These are phyloP conservation scores for Pelargonium fulgidum DNA, from an alignment of 441 rosid species.

Conservation along the genomic window DNA sequence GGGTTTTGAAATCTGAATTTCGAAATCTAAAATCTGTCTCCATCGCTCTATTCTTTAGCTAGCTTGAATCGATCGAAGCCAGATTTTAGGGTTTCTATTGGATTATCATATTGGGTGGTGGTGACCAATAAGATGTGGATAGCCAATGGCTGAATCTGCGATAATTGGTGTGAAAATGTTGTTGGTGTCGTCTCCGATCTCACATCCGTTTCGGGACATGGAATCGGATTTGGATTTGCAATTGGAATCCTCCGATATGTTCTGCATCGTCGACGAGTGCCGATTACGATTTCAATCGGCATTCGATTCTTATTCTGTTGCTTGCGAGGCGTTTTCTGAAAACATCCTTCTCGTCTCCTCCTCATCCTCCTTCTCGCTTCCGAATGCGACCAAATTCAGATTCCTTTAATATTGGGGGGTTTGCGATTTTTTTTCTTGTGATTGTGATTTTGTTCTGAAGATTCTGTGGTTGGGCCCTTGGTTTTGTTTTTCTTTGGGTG, in stretches of 20 bases:
- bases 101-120: background rate
- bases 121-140: constrained; percentile 21
- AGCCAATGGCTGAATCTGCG: constrained; percentile 21
- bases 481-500: background rate
- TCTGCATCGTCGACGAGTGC: constrained; percentile 29
- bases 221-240: constrained; percentile 11
- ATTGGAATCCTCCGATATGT: constrained; percentile 20
- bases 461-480: constrained; percentile 3
- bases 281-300: constrained; percentile 49
- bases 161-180: constrained; percentile 24
- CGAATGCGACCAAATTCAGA: constrained; percentile 13
- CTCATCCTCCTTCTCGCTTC: constrained; percentile 19
- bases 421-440: background rate
- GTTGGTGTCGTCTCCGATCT: constrained; percentile 13
- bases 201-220: constrained; percentile 16
- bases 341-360: constrained; percentile 10
- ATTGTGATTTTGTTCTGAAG: background rate
- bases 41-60: background rate
- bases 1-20: background rate
- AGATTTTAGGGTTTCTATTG: background rate
- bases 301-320: constrained; percentile 55
- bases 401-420: constrained; percentile 22
- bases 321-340: constrained; percentile 66
- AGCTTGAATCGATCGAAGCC: background rate
- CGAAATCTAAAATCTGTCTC: background rate